Evolutionary conservation across 805 yeast genomes (phyloP), one percentile per base, ranked within the genome.

Genomic region (Spathaspora hagerdaliae): DNA sequence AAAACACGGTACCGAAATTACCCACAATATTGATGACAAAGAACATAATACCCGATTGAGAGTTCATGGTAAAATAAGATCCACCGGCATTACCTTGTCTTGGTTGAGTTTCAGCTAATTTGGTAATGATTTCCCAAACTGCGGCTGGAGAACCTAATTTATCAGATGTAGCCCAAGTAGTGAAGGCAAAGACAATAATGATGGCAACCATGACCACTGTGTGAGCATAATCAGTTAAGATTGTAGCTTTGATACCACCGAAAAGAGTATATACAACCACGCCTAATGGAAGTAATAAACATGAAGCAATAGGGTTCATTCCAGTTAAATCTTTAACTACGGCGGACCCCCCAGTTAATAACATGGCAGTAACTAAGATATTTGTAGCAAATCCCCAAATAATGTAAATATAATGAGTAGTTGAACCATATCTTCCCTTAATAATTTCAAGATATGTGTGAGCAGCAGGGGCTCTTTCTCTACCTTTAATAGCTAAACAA

Each of bases 381-480:
- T 91, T 91, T 32, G 96, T 88, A 6, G 91, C 91, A 44, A 88
- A 67, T 1, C 94, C 97, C 69, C 87, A 90, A 62, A 84, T 83
- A 61, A 87, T 71, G 62, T 72, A 86, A 6, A 83, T 80, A 26
- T 65, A 65, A 60, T 91, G 97, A 6, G 91, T 84, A 14, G 66
- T 55, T n/a, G 75, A 68, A 14, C 97, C 97, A 59, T 87, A 91
- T 50, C 98, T 75, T 0, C 81, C 84, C 54, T 78, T 81, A 52
- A 91, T 78, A 45, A 90, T 85, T 67, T 91, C 98, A 54, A 89
- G 73, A 64, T 86, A 91, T 1, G 97, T 89, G 67, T 91, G 97
- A 2, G 95, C 95, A 41, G 82, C 84, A 4, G 97, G 97, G 11
- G 97, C 96, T 52, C 83, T 80, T 60, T 84, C 85, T 64, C 91